Conservation (phyloP, 805 yeast species). For the Candida maris region DNA sequence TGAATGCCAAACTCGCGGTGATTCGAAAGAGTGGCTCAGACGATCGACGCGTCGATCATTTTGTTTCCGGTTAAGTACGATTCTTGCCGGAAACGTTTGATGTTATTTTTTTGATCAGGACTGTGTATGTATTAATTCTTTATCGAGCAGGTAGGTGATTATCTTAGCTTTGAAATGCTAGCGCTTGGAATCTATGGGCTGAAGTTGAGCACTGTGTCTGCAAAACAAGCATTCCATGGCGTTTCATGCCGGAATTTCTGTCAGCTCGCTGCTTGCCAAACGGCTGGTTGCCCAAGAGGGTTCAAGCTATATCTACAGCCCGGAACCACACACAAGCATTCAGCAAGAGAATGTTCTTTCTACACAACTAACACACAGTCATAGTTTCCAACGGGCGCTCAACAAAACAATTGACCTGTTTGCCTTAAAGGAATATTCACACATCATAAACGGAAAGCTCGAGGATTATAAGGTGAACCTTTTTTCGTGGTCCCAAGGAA, state of each 20-base stretch:
- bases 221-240: background rate
- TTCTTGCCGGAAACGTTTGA: too few relatives aligned
- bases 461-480: constrained; percentile 7
- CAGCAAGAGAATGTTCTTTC: too few relatives aligned
- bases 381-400: constrained; percentile 1
- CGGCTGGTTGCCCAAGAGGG: background rate
- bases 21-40: too few relatives aligned
- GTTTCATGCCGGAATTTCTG: background rate
- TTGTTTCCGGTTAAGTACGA: too few relatives aligned
- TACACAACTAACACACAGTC: constrained; percentile 1
- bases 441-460: constrained; percentile 5
- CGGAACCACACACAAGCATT: background rate
- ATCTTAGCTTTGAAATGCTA: too few relatives aligned
- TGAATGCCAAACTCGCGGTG: too few relatives aligned
- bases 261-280: background rate
- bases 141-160: too few relatives aligned
- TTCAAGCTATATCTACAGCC: constrained; percentile 3
- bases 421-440: constrained; percentile 1
- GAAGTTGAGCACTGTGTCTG: too few relatives aligned
- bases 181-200: too few relatives aligned
- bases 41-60: too few relatives aligned
- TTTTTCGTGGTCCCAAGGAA: constrained; percentile 8
- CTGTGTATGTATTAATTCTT: too few relatives aligned
- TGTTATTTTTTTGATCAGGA: too few relatives aligned
- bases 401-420: constrained; percentile 7